A percentile compares a stretch with the other conserved stretches of the same genome.
Conservation (phyloP, 2,329 filamentous ascomycete species). For the Chaetothyriales sp. region DNA sequence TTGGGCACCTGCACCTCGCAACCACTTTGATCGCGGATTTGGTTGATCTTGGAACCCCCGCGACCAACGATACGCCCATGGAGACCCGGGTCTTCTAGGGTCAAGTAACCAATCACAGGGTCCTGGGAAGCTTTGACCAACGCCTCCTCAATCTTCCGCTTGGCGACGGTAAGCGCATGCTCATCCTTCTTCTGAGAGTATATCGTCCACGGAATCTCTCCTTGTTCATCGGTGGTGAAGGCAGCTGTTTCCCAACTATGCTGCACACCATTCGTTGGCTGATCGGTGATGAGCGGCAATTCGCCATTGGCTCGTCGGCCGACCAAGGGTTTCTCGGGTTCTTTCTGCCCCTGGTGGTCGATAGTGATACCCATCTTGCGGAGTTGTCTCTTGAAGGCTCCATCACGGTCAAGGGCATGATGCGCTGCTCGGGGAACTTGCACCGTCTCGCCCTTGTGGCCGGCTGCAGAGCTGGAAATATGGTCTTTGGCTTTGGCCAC, state of each 20-base stretch:
- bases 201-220: constrained; percentile 67
- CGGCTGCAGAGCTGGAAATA: constrained; percentile 64
- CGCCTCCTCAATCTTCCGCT: constrained; percentile 57
- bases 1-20: constrained; percentile 90
- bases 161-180: constrained; percentile 72
- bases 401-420: constrained; percentile 73
- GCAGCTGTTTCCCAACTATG: constrained; percentile 71
- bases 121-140: constrained; percentile 44
- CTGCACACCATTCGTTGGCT: constrained; percentile 48
- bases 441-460: constrained; percentile 78
- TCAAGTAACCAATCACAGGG: constrained; percentile 65
- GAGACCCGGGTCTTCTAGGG: constrained; percentile 74
- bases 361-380: constrained; percentile 80
- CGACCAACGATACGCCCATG: constrained; percentile 85
- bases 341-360: constrained; percentile 70
- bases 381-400: constrained; percentile 83
- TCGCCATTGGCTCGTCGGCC: constrained; percentile 43
- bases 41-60: constrained; percentile 80
- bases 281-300: constrained; percentile 83
- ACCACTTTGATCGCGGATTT: constrained; percentile 79
- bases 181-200: constrained; percentile 43
- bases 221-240: constrained; percentile 20
- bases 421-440: constrained; percentile 70
- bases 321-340: constrained; percentile 53
- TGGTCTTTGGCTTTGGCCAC: constrained; percentile 80